Percentiles rank a stretch among this genome's conserved stretches.
These are phyloP conservation scores for Sisymbrium altissimum DNA, from an alignment of 345 rosid genomes.

Conservation along the genomic window DNA sequence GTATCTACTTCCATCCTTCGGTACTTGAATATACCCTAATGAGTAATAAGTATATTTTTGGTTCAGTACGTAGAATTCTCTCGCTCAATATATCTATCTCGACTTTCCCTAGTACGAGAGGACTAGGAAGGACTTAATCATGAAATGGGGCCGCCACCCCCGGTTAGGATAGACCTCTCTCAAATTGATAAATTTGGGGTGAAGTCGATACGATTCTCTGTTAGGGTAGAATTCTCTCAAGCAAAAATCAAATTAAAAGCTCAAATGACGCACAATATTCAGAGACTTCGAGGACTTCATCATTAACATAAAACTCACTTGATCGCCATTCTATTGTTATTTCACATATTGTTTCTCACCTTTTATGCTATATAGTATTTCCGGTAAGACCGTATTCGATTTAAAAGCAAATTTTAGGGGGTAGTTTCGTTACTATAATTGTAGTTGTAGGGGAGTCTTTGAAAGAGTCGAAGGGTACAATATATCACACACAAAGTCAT, in stretches of 20 bases:
- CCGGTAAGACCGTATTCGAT: not conserved
- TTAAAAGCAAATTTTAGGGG: not conserved
- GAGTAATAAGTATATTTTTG: too few relatives aligned
- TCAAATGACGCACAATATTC: not conserved
- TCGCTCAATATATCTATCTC: too few relatives aligned
- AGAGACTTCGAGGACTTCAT: not conserved
- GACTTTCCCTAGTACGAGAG: too few relatives aligned
- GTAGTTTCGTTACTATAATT: not conserved
- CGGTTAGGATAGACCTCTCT: too few relatives aligned
- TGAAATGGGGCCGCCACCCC: too few relatives aligned
- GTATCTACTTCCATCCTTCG: too few relatives aligned
- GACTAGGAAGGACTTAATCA: too few relatives aligned
- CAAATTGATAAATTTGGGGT: not conserved
- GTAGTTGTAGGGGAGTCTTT: not conserved
- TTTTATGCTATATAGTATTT: not conserved
- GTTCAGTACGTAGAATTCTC: too few relatives aligned
- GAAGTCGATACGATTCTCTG: not conserved
- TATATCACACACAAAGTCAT: too few relatives aligned
- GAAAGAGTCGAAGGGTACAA: slow-evolving; percentile 13
- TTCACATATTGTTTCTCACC: too few relatives aligned
- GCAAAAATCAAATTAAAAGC: not conserved
- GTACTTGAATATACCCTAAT: too few relatives aligned
- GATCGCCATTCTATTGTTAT: not conserved
- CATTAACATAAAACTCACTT: not conserved
- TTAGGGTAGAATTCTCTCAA: not conserved